Conservation (phyloP, 1,139 yeast genomes). For the Sugiyamaella pinicola region DNA sequence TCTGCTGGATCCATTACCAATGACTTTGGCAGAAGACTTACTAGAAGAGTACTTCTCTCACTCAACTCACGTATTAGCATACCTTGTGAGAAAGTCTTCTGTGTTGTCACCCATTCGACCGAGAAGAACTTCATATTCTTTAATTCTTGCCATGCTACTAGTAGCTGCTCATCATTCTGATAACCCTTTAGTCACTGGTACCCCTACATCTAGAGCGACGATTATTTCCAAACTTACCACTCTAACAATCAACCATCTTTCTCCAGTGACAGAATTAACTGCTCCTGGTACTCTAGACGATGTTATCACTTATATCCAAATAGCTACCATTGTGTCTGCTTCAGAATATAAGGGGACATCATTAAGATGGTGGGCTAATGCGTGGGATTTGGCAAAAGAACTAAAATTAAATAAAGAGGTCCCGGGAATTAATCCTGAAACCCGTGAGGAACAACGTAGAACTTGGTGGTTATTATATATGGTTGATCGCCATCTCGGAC, state of each 20-base stretch:
- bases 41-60: slow-evolving; percentile 44
- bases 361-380: slow-evolving; percentile 46
- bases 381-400: slow-evolving; percentile 42
- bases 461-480: slow-evolving; percentile 49
- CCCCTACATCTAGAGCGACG: slow-evolving; percentile 38
- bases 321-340: slow-evolving; percentile 47
- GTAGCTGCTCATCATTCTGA: slow-evolving; percentile 46
- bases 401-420: slow-evolving; percentile 42
- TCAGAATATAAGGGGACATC: slow-evolving; percentile 47
- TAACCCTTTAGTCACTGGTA: slow-evolving; percentile 42
- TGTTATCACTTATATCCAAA: slow-evolving; percentile 44
- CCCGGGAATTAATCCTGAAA: slow-evolving; percentile 38
- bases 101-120: slow-evolving; percentile 31
- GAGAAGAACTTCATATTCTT: slow-evolving; percentile 41
- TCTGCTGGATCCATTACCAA: slow-evolving; percentile 38
- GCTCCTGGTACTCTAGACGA: slow-evolving; percentile 45
- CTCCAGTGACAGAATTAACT: slow-evolving; percentile 34
- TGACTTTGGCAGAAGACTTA: slow-evolving; percentile 43
- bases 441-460: slow-evolving; percentile 47
- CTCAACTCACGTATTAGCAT: slow-evolving; percentile 40
- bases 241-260: slow-evolving; percentile 36
- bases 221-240: slow-evolving; percentile 38
- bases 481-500: slow-evolving; percentile 47
- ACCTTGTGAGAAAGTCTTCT: slow-evolving; percentile 34
- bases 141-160: slow-evolving; percentile 43